These are phyloP conservation scores for Pezicula carpinea DNA, from an alignment of 2,329 filamentous ascomycete species.

Conservation along the genomic window DNA sequence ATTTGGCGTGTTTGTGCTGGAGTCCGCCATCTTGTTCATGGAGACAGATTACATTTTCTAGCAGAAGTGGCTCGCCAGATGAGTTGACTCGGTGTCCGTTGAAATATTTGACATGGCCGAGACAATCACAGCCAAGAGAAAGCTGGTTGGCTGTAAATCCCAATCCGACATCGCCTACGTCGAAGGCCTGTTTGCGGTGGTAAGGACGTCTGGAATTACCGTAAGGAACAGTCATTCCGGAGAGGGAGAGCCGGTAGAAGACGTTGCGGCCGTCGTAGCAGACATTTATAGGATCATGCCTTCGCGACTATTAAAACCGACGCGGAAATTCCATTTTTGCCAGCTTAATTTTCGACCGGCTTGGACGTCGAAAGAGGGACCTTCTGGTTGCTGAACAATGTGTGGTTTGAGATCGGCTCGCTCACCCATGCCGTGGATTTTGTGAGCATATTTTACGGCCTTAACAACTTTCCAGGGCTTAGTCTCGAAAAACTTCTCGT, in stretches of 20 bases:
- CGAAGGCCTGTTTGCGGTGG: slow-evolving; percentile 64
- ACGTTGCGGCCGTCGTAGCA: slow-evolving; percentile 54
- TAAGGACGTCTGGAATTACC: slow-evolving; percentile 58
- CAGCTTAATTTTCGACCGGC: slow-evolving; percentile 31
- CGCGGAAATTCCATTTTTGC: slow-evolving; percentile 59
- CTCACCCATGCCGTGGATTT: slow-evolving; percentile 30
- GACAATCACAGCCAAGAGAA: slow-evolving; percentile 62
- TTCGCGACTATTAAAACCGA: slow-evolving; percentile 57
- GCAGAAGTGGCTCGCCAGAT: slow-evolving; percentile 46
- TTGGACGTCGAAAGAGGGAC: background rate
- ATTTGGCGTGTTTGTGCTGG: slow-evolving; percentile 67
- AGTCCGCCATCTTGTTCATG: slow-evolving; percentile 66
- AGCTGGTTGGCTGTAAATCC: slow-evolving; percentile 64
- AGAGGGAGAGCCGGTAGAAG: slow-evolving; percentile 52
- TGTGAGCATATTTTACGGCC: slow-evolving; percentile 25
- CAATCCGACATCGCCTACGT: slow-evolving; percentile 63
- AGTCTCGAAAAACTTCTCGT: too few relatives aligned
- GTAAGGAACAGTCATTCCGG: slow-evolving; percentile 62
- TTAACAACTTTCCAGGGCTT: slow-evolving; percentile 17
- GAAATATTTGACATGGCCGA: slow-evolving; percentile 55
- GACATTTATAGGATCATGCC: slow-evolving; percentile 58
- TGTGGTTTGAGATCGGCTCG: slow-evolving; percentile 14
- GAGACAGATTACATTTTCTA: slow-evolving; percentile 64
- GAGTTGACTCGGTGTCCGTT: background rate
- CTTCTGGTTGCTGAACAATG: too few relatives aligned